A percentile compares a stretch with the other conserved stretches of the same genome.
These are phyloP conservation scores for Pythium myriotylum DNA, from an alignment of 352 stramenopile genomes.

Conservation along the genomic window DNA sequence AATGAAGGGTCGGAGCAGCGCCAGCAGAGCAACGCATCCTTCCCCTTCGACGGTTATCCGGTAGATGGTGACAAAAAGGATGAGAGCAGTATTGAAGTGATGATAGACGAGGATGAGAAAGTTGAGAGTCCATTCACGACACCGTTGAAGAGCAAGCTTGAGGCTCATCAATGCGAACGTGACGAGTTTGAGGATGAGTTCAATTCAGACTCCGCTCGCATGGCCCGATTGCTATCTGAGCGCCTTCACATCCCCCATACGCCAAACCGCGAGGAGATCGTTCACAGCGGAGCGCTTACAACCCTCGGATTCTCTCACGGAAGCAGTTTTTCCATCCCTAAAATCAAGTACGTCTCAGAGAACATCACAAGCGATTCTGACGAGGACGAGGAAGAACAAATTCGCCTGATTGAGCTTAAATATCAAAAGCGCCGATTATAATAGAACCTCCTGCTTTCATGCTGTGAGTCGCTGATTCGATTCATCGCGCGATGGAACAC, in stretches of 20 bases:
- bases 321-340: slow-evolving; percentile 66
- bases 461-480: slow-evolving; percentile 17
- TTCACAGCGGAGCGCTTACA: slow-evolving; percentile 12
- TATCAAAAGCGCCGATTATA: slow-evolving; percentile 43
- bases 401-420: slow-evolving; percentile 76
- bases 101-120: too few relatives aligned
- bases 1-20: background rate
- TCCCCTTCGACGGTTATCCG: too few relatives aligned
- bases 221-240: slow-evolving; percentile 15
- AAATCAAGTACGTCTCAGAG: slow-evolving; percentile 65
- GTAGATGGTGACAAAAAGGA: background rate
- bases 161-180: slow-evolving; percentile 22
- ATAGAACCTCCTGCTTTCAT: too few relatives aligned
- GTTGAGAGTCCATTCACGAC: slow-evolving; percentile 4
- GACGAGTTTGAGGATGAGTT: slow-evolving; percentile 29
- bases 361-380: slow-evolving; percentile 60
- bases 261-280: slow-evolving; percentile 28
- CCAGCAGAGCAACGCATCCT: too few relatives aligned
- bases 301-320: slow-evolving; percentile 26
- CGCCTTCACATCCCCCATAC: slow-evolving; percentile 24
- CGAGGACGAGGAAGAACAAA: slow-evolving; percentile 74
- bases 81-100: too few relatives aligned
- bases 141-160: background rate
- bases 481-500: background rate
- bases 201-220: slow-evolving; percentile 12